Conservation (phyloP, 2,329 filamentous ascomycete species). For the Penicillium sp. region DNA sequence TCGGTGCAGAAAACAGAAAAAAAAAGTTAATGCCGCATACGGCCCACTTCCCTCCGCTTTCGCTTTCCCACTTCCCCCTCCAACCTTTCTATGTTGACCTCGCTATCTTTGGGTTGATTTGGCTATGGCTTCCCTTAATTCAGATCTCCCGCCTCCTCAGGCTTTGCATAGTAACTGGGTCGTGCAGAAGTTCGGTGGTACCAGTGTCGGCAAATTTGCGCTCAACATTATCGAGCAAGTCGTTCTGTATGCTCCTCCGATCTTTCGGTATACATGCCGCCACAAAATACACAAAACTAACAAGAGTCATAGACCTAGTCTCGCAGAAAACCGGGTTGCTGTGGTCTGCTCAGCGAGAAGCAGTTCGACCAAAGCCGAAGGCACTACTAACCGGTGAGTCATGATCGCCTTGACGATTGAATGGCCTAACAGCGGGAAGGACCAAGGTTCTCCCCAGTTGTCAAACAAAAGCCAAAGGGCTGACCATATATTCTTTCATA, state of each 20-base stretch:
- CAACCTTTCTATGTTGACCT: constrained; percentile 2
- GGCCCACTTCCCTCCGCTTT: constrained; percentile 27
- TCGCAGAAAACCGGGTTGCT: constrained; percentile 73
- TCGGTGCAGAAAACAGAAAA: background rate
- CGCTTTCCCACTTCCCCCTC: constrained; percentile 13
- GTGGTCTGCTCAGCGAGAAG: constrained; percentile 95
- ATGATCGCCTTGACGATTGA: constrained; percentile 3
- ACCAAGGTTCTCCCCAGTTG: background rate
- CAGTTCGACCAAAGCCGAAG: constrained; percentile 89
- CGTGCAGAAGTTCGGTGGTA: constrained; percentile 94
- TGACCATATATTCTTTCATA: background rate
- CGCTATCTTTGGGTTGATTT: constrained; percentile 3
- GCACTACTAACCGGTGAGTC: constrained; percentile 89
- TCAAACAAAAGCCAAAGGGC: background rate
- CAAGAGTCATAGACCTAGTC: constrained; percentile 50
- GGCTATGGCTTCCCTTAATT: constrained; percentile 16
- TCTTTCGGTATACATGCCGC: background rate
- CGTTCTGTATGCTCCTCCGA: constrained; percentile 54
- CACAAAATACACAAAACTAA: background rate
- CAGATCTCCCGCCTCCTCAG: constrained; percentile 8
- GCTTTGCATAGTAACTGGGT: constrained; percentile 61
- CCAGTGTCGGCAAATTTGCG: constrained; percentile 92
- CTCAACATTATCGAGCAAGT: constrained; percentile 72
- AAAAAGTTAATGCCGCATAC: constrained; percentile 9
- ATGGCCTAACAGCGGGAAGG: background rate